These are phyloP conservation scores for Phytophthora sansomeana DNA, from an alignment of 352 stramenopile genomes.

Conservation along the genomic window DNA sequence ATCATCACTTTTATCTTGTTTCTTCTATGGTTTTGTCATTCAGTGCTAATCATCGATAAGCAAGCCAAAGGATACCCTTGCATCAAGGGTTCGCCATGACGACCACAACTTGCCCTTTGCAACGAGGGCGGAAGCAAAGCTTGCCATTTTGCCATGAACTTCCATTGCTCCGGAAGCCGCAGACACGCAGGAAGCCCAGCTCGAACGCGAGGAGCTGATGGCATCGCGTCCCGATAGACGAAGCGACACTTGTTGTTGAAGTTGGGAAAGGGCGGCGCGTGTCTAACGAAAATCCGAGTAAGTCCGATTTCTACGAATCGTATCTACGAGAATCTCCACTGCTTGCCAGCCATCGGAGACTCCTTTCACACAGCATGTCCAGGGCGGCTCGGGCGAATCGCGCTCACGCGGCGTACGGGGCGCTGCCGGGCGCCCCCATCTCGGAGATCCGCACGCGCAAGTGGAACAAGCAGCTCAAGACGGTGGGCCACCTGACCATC, in stretches of 20 bases:
- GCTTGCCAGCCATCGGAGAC: neutral
- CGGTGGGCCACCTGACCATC: slow-evolving; percentile 75
- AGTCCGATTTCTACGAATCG: slow-evolving; percentile 13
- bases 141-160: neutral
- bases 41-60: neutral
- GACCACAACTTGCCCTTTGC: neutral
- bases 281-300: neutral
- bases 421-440: slow-evolving; percentile 55
- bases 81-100: too few relatives aligned
- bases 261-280: slow-evolving; percentile 21
- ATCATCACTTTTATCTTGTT: slow-evolving; percentile 19
- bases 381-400: slow-evolving; percentile 47
- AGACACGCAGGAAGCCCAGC: neutral
- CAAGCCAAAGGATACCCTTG: neutral
- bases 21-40: slow-evolving; percentile 22
- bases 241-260: slow-evolving; percentile 2
- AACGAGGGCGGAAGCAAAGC: neutral
- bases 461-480: slow-evolving; percentile 77
- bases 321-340: neutral
- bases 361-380: slow-evolving; percentile 39
- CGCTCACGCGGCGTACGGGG: slow-evolving; percentile 40
- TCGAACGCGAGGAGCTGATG: neutral
- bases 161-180: neutral
- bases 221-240: slow-evolving; percentile 1
- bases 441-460: slow-evolving; percentile 76